Percentiles rank a stretch among this genome's conserved stretches.
Evolutionary conservation across 2,329 filamentous ascomycete species (phyloP).

Genomic region (Orbilia blumenaviensis): DNA sequence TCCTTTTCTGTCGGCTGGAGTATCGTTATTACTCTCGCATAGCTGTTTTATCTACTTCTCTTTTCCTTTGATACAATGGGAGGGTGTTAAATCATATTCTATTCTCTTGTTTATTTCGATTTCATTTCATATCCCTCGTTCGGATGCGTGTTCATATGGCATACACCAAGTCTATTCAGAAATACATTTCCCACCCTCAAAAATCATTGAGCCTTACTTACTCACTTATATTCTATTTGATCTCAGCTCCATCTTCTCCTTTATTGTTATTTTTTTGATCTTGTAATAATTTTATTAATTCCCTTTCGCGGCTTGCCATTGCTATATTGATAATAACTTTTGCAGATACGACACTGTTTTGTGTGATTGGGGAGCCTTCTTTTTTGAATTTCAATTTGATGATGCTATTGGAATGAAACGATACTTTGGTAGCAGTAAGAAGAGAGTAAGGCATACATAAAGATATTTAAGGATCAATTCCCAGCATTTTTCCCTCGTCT

Average conservation of each 20-base stretch:
- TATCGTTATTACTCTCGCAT: conserved; percentile 30
- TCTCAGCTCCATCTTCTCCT: neutral
- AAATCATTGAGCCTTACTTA: neutral
- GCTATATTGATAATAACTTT: neutral
- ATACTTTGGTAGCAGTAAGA: too few relatives aligned
- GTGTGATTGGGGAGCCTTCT: neutral
- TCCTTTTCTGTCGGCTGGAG: conserved; percentile 30
- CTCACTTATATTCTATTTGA: neutral
- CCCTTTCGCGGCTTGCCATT: too few relatives aligned
- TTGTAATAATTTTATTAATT: too few relatives aligned
- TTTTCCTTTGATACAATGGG: conserved; percentile 41
- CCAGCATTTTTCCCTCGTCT: too few relatives aligned
- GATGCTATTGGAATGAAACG: neutral
- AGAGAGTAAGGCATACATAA: neutral
- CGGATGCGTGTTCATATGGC: conserved; percentile 37
- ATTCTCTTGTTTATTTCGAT: neutral
- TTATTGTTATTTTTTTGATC: neutral
- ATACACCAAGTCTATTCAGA: conserved; percentile 25
- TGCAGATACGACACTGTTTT: neutral
- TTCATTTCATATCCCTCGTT: conserved; percentile 33
- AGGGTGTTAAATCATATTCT: conserved; percentile 44
- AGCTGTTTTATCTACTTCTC: conserved; percentile 18
- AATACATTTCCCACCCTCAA: conserved; percentile 20
- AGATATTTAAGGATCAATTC: too few relatives aligned
- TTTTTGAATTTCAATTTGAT: too few relatives aligned